Percentiles rank a stretch among this genome's conserved stretches.
Evolutionary conservation across 192 early-diverging fungal species (phyloP).

Genomic region (Ramicandelaber brevisporus): DNA sequence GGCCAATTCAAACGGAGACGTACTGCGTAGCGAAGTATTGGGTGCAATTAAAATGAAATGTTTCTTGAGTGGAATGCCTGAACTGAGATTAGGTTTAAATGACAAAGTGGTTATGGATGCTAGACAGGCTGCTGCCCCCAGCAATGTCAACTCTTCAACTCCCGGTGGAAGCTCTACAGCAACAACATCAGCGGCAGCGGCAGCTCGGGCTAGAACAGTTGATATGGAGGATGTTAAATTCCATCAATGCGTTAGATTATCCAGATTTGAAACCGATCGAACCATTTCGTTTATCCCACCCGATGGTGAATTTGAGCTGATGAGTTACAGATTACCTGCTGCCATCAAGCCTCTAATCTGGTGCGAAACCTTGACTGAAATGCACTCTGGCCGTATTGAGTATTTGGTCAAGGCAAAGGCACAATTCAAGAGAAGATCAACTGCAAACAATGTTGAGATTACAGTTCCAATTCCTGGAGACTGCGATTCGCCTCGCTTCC

Average conservation of each 20-base stretch:
- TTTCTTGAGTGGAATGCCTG: conserved; percentile 68
- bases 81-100: conserved; percentile 59
- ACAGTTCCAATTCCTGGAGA: conserved; percentile 89
- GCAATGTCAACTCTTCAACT: neutral
- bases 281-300: conserved; percentile 77
- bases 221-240: conserved; percentile 84
- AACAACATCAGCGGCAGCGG: conserved; percentile 7
- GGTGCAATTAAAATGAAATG: conserved; percentile 68
- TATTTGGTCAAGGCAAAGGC: conserved; percentile 92
- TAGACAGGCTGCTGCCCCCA: conserved; percentile 15
- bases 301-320: conserved; percentile 83
- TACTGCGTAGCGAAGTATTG: conserved; percentile 43
- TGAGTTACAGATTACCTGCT: conserved; percentile 69
- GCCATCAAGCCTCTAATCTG: conserved; percentile 65
- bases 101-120: conserved; percentile 89
- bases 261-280: conserved; percentile 65
- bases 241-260: conserved; percentile 74
- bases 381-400: conserved; percentile 79
- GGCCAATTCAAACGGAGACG: conserved; percentile 30
- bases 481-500: conserved; percentile 91
- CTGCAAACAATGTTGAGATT: conserved; percentile 97
- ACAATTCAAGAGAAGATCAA: conserved; percentile 90
- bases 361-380: conserved; percentile 63
- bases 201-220: conserved; percentile 46
- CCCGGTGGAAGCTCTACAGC: neutral